phyloP scores from a whole-genome alignment of 805 yeast species.

The Allodekkera sacchari region DNA sequence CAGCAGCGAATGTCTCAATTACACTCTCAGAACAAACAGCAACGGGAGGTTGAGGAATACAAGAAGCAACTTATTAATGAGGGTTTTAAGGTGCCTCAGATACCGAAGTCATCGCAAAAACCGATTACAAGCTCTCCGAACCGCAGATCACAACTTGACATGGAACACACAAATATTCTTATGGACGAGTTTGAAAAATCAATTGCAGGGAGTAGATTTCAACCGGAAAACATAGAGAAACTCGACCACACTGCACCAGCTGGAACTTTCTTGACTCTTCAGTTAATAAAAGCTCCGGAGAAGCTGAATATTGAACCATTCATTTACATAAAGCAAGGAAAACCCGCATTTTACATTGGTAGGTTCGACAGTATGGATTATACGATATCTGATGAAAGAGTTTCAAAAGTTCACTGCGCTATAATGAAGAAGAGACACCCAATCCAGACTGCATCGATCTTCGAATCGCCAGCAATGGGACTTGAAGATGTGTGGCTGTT shows the following conservation, averaged over 20 bases:
- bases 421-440: slow-evolving; percentile 57
- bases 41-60: too few species aligned
- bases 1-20: slow-evolving; percentile 36
- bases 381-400: slow-evolving; percentile 58
- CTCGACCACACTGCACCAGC: too few species aligned
- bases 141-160: too few species aligned
- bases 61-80: slow-evolving; percentile 1
- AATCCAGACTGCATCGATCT: slow-evolving; percentile 40
- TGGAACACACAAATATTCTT: too few species aligned
- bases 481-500: slow-evolving; percentile 72
- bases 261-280: slow-evolving; percentile 57
- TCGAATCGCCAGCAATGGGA: slow-evolving; percentile 64
- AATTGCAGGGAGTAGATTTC: too few species aligned
- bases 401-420: slow-evolving; percentile 80
- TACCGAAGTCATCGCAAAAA: slow-evolving; percentile 12
- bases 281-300: slow-evolving; percentile 26
- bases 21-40: slow-evolving; percentile 4
- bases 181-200: too few species aligned
- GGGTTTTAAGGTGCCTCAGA: slow-evolving; percentile 16
- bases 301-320: slow-evolving; percentile 21
- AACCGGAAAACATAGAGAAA: too few species aligned
- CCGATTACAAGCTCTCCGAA: too few species aligned
- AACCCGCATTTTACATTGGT: slow-evolving; percentile 65
- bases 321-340: slow-evolving; percentile 58
- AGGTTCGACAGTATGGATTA: slow-evolving; percentile 57